Base-by-base conservation (phyloP, 2,329 filamentous ascomycete genomes). In the Neonectria neomacrospora region DNA sequence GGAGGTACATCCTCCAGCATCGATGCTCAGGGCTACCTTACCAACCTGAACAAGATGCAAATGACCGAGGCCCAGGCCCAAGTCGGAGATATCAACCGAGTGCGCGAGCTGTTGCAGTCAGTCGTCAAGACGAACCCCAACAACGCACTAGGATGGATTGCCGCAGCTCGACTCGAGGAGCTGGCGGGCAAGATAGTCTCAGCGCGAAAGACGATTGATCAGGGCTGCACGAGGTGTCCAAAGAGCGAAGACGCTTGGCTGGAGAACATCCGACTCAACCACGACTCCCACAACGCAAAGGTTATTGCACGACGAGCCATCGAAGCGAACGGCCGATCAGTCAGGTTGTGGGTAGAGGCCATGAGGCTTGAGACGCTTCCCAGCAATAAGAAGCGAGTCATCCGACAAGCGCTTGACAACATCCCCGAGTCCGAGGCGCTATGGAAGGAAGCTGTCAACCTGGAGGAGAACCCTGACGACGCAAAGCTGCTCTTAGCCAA, bases 381-480 rank as follows among this genome's bases (percentile, higher is more conserved):
- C 1, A 87, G 90, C 63, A 92, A 93, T 11, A 97, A 96, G 80
- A 98, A 98, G 80, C 90, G 94, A 74, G 96, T 99, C 8, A 89
- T 97, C 34, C 88, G 94, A 58, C 92, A 96, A 75, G 96, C 96
- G 0, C 84, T 99, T 47, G 93, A 98, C 72, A 91, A 97, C 73
- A 92, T 97, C 42, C 94, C 94, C 1, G 93, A 97, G 74, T 98
- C 95, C 0, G 96, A 98, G 51, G 91, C 92, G 44, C 86, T 99
- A n/a, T 99, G 96, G 96, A 99, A 98, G 76, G 94, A 96, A 76
- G 91, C 95, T 5, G 95, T 99, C 66, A 98, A 98, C 71, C 82
- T 98, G 58, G 96, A 98, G 75, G 95, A 97, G 73, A 91, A 97
- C 70, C 88, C 91, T 0, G 91, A 90, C 30, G 94, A 97, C 80